These are phyloP conservation scores for Coniochaeta sp. DNA, from an alignment of 2,329 filamentous ascomycete species.

Conservation along the genomic window DNA sequence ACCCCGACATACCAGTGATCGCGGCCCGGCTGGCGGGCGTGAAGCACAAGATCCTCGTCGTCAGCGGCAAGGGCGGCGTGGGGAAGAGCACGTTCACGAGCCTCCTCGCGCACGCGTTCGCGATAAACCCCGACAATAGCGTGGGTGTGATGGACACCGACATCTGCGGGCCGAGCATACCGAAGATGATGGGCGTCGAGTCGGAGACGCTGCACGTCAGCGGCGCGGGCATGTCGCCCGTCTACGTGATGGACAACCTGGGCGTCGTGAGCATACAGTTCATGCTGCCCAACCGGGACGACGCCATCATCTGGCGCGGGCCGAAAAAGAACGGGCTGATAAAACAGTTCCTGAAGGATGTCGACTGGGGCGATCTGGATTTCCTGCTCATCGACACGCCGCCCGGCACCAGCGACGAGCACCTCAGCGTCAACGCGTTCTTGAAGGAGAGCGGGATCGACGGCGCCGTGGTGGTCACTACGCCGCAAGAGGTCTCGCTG, in stretches of 20 bases:
- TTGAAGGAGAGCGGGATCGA: conserved; percentile 88
- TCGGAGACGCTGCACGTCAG: conserved; percentile 88
- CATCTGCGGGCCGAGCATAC: conserved; percentile 92
- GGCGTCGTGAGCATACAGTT: conserved; percentile 98
- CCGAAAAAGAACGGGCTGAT: conserved; percentile 98
- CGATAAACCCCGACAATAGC: conserved; percentile 66
- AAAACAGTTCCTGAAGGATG: conserved; percentile 96
- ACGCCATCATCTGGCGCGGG: conserved; percentile 94
- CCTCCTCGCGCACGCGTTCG: conserved; percentile 83
- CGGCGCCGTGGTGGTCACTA: conserved; percentile 87
- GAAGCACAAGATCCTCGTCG: conserved; percentile 84
- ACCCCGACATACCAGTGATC: conserved; percentile 88
- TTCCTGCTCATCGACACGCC: conserved; percentile 92
- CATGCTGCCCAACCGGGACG: conserved; percentile 89
- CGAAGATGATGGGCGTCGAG: conserved; percentile 98
- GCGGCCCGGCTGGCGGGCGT: conserved; percentile 74
- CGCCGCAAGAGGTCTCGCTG: conserved; percentile 87
- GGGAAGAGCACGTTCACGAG: conserved; percentile 93
- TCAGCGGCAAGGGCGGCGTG: conserved; percentile 93
- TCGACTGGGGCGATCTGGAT: conserved; percentile 94
- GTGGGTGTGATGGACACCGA: conserved; percentile 98
- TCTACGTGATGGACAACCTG: conserved; percentile 92
- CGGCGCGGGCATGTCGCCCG: conserved; percentile 83
- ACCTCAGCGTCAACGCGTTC: conserved; percentile 87
- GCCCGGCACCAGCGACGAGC: conserved; percentile 91